Evolutionary conservation across 106 monocot genomes (phyloP), one percentile per base, ranked within the genome.

Genomic region (Cymbidium sinense): DNA sequence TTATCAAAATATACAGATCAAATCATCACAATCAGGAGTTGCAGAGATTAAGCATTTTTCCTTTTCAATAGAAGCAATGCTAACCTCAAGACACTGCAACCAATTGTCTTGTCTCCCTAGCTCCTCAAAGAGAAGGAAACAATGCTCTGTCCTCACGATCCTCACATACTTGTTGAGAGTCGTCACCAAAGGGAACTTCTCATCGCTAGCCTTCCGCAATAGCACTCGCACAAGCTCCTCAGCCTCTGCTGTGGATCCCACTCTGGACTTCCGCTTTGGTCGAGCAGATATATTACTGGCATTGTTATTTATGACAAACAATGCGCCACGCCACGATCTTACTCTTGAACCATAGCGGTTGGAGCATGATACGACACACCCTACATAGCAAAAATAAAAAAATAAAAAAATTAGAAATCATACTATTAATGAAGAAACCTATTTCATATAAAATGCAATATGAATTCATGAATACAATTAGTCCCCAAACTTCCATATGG

Each of bases 31-130:
- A 28, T 62, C 6, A 62, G 27, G 61, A 62, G 25, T 27, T 62
- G 25, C 61, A 62, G 61, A 62, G 61, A 23, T 27, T 25, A 62
- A 28, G 25, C 2, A 27, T 25, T 62, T 62, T 62, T n/a, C n/a
- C n/a, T 27, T 62, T 27, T n/a, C n/a, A 7, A 6, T 58, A n/a
- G 4, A 58, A 58, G 58, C 35, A 70, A 35, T 18, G 73, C 84
- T 11, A 33, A 99, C 98, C 94, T 99, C 98, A 4, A 99, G 72
- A 80, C 94, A 99, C 78, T 99, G 98, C 27, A 99, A 88, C 98
- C 98, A 99, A 0, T 76, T 72, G 50, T 95, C 92, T 43, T 80
- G 78, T 76, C 81, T 92, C 34, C 90, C 98, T 17, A 95, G 88
- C 76, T 99, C 92, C 79, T 99, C 94, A 72, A 99, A 99, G 3